phyloP scores from a whole-genome alignment of 1,284 basidiomycete species.

The Filobasidium uniguttulatum region DNA sequence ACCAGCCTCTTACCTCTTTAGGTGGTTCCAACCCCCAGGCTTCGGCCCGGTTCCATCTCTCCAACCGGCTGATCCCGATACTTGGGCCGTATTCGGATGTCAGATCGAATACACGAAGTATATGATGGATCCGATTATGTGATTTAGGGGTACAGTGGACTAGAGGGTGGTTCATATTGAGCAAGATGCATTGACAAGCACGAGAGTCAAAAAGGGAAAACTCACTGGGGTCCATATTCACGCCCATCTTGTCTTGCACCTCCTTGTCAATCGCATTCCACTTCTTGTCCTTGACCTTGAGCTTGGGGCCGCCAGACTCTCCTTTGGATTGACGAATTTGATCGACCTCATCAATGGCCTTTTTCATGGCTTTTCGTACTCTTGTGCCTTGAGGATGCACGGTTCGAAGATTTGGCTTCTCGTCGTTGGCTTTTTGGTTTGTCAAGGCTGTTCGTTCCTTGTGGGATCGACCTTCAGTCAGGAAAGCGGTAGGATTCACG shows the following conservation, averaged over 20 bases:
- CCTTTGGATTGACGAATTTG: neutral
- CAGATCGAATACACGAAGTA: constrained; percentile 69
- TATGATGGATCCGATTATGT: constrained; percentile 39
- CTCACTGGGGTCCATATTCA: constrained; percentile 45
- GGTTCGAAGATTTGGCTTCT: neutral
- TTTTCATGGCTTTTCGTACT: constrained; percentile 8
- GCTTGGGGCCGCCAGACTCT: constrained; percentile 4
- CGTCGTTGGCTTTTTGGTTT: neutral
- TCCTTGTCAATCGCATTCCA: constrained; percentile 44
- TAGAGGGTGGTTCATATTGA: constrained; percentile 1
- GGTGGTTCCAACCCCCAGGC: constrained; percentile 72
- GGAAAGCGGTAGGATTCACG: too few relatives aligned
- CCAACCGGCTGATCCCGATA: constrained; percentile 63
- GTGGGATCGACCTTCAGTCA: neutral
- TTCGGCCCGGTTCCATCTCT: constrained; percentile 77
- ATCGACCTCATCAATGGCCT: constrained; percentile 7
- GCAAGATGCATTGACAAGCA: neutral
- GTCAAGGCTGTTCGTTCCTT: neutral
- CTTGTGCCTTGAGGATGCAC: neutral
- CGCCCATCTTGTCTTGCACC: constrained; percentile 46
- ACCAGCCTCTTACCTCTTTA: constrained; percentile 46
- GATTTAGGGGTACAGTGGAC: constrained; percentile 22
- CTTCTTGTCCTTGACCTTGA: constrained; percentile 41
- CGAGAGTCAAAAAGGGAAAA: constrained; percentile 12
- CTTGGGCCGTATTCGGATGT: constrained; percentile 74